These are phyloP conservation scores for Ambrosia artemisiifolia DNA, from an alignment of 129 eudicot genomes.

Conservation along the genomic window DNA sequence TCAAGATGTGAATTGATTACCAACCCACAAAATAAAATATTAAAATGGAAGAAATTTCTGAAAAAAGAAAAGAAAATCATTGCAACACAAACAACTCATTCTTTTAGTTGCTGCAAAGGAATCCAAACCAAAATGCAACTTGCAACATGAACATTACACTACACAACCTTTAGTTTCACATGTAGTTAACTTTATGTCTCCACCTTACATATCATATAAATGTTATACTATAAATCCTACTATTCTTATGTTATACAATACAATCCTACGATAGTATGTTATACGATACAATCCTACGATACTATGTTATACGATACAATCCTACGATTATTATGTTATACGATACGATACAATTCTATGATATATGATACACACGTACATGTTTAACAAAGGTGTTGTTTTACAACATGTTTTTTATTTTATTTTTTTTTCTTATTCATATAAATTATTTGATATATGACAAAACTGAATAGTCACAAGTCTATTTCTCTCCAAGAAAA, in stretches of 20 bases:
- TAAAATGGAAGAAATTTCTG: background rate
- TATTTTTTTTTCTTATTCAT: background rate
- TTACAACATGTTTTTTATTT: background rate
- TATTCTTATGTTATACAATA: too few relatives aligned
- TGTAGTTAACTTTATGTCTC: too few relatives aligned
- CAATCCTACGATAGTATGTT: too few relatives aligned
- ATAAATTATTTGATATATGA: slow-evolving; percentile 13
- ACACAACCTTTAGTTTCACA: background rate
- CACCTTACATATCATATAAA: too few relatives aligned
- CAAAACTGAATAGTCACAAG: slow-evolving; percentile 22
- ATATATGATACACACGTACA: too few relatives aligned
- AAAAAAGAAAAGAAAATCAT: slow-evolving; percentile 1
- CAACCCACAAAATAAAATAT: slow-evolving; percentile 24
- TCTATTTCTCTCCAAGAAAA: slow-evolving; percentile 14
- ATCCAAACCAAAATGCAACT: background rate
- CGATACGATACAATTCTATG: too few relatives aligned
- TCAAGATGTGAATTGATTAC: slow-evolving; percentile 30
- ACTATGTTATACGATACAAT: too few relatives aligned
- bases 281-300: too few relatives aligned
- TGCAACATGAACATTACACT: background rate
- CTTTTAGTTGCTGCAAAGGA: background rate
- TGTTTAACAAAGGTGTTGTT: too few relatives aligned
- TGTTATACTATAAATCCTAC: too few relatives aligned
- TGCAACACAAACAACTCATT: slow-evolving; percentile 3
- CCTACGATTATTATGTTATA: too few relatives aligned